Conservation (phyloP, 768 basidiomycete genomes). For the Tricholoma flavovirens region DNA sequence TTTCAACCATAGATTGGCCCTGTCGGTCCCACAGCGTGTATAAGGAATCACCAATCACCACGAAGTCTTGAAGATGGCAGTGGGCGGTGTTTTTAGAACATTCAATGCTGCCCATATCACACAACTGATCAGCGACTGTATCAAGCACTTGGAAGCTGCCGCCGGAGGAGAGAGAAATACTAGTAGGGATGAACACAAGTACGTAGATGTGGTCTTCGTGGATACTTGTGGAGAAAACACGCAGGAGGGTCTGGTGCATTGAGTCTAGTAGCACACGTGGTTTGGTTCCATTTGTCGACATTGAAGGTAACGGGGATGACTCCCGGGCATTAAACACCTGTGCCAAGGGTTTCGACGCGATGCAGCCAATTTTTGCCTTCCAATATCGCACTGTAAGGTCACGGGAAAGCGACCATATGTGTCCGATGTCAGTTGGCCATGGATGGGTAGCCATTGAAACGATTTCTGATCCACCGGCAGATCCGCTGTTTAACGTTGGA, state of each 20-base stretch:
- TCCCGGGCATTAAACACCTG: slow-evolving; percentile 25
- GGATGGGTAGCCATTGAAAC: slow-evolving; percentile 69
- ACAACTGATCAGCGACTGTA: slow-evolving; percentile 51
- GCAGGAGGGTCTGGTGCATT: slow-evolving; percentile 59
- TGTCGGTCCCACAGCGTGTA: slow-evolving; percentile 79
- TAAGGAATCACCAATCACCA: slow-evolving; percentile 48
- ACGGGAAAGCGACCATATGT: slow-evolving; percentile 82
- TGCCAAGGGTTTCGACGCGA: slow-evolving; percentile 54
- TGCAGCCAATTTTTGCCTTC: slow-evolving; percentile 71
- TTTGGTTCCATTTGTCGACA: slow-evolving; percentile 26
- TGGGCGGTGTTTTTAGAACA: slow-evolving; percentile 56
- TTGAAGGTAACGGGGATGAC: slow-evolving; percentile 24
- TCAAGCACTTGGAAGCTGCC: slow-evolving; percentile 74
- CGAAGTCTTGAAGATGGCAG: slow-evolving; percentile 75
- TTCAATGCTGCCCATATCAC: slow-evolving; percentile 52
- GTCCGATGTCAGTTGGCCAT: slow-evolving; percentile 68
- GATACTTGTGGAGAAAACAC: slow-evolving; percentile 46
- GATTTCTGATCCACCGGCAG: slow-evolving; percentile 50
- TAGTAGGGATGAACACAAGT: slow-evolving; percentile 69
- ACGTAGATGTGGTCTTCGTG: slow-evolving; percentile 53
- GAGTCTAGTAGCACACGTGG: slow-evolving; percentile 49
- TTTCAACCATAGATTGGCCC: slow-evolving; percentile 67
- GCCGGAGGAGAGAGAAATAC: slow-evolving; percentile 56
- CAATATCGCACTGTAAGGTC: slow-evolving; percentile 83
- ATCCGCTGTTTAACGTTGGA: slow-evolving; percentile 42